Base-by-base conservation (phyloP, 805 yeast species). In the Kodamaea lidongshanica region DNA sequence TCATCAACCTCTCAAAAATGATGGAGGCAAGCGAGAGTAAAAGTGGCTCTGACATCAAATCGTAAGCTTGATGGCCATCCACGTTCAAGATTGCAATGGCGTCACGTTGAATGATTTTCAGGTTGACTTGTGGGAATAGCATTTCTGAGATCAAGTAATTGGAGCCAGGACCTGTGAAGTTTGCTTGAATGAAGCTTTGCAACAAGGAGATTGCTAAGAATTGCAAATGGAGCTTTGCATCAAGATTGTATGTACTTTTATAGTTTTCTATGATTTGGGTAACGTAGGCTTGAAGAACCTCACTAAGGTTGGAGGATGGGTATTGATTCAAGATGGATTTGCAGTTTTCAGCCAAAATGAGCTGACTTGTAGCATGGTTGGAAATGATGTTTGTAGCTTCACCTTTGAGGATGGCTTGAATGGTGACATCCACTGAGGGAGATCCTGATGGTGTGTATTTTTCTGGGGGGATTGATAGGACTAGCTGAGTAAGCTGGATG, bases 101-200 rank as follows among this genome's bases (percentile, higher is more conserved):
- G 14, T 55, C 61, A 12, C 34, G 21, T 30, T 49, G 59, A 21
- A 50, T 26, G 22, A 33, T 28, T 25, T 29, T 25, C 6, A 25
- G 28, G 33, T 40, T 61, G 12, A 34, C 44, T 9, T 17, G 38
- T 2, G 52, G 44, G 34, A 64, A 61, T 33, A 54, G 41, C n/a
- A 45, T 27, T n/a, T 57, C 46, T 19, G 46, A 45, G 4, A 67
- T 42, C 3, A 52, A 54, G 13, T 61, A 41, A 4, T 67, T 66
- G 2, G 74, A 45, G 15, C 70, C 67, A 4, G 96, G 96, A 6
- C 96, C 96, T 0, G 95, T 84, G 54, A 69, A 84, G 52, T 88
- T 88, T 29, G 70, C 55, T 50, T 85, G 94, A 10, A 82, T 58
- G 48, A 81, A 88, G 1, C 72, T 49, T 48, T 86, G 87, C 15